Evolutionary conservation across 2,329 filamentous ascomycete genomes (phyloP), one percentile per base, ranked within the genome.

Genomic region (Aspergillus ochraceus): DNA sequence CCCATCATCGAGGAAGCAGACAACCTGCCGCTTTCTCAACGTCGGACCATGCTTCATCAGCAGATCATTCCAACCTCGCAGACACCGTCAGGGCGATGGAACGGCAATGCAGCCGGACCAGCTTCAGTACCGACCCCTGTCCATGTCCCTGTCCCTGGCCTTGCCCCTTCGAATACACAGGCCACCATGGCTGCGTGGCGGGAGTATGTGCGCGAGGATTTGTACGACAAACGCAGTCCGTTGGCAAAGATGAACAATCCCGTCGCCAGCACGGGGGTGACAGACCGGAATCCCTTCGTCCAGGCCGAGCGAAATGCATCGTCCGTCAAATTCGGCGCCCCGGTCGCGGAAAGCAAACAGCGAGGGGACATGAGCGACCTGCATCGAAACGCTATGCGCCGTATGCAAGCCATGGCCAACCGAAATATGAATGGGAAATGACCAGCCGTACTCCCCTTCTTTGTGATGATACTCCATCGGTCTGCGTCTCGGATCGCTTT

Each of bases 331-430:
- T 80, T 82, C 6, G 86, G 90, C 14, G 84, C 84, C 53, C 82
- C 83, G 42, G 87, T 92, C 68, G 89, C 92, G 64, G 86, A 89
- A 73, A 83, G 86, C 64, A 95, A 96, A 90, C 83, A 91, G 56
- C 87, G 85, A 17, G 88, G 88, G 0, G 86, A 90, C 64, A 84
- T 96, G 80, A 80, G 90, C 54, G 89, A 90, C 50, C 83, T 88
- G 22, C 93, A 97, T 73, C 84, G 89, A 20, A 89, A 93, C 64
- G 90, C 89, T 1, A 84, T 97, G 84, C 83, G 90, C 63, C 88
- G 83, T 73, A 90, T 97, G 88, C 92, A 97, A 72, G 81, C 82
- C 14, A 75, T 78, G 52, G 84, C 83, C 0, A 84, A 84, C 62
- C 74, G 70, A 51, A 67, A 66, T 50, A 61, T 68, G 24, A 70